Conservation (phyloP, 169 alveolate species). For the Plasmodium malariae region DNA sequence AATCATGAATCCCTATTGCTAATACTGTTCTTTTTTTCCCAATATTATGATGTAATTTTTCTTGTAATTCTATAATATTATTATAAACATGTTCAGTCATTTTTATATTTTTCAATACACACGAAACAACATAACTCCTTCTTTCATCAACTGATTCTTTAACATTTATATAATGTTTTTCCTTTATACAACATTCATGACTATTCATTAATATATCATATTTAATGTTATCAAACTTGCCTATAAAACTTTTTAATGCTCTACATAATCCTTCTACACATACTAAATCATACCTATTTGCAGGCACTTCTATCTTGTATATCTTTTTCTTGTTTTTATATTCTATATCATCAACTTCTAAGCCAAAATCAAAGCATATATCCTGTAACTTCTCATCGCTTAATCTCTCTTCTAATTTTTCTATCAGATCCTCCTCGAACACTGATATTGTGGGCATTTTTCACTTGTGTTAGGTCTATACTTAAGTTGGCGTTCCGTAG, state of each 20-base stretch:
- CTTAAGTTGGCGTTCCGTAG: too few species aligned
- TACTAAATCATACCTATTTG: constrained; percentile 83
- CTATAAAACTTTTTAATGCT: constrained; percentile 83
- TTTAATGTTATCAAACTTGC: constrained; percentile 58
- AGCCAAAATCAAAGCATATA: constrained; percentile 97
- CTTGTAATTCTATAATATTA: constrained; percentile 97
- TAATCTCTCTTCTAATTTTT: constrained; percentile 80
- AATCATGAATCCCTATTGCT: constrained; percentile 97
- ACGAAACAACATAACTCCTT: constrained; percentile 92
- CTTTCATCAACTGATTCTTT: constrained; percentile 71
- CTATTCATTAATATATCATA: constrained; percentile 76
- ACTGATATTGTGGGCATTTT: constrained; percentile 91
- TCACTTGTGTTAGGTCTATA: too few species aligned
- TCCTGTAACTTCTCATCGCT: constrained; percentile 93
- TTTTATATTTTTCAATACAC: constrained; percentile 93
- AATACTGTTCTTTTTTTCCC: constrained; percentile 95
- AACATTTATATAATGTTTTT: constrained; percentile 32
- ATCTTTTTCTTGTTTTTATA: constrained; percentile 86
- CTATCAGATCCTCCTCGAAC: constrained; percentile 81
- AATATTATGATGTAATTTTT: constrained; percentile 97
- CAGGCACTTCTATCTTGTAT: constrained; percentile 83
- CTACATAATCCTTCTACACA: constrained; percentile 88
- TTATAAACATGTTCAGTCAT: constrained; percentile 92
- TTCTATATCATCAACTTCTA: constrained; percentile 95
- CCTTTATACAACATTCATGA: constrained; percentile 79